These are phyloP conservation scores for Helicostylum pulchrum DNA, from an alignment of 192 early-diverging fungal genomes.

Conservation along the genomic window DNA sequence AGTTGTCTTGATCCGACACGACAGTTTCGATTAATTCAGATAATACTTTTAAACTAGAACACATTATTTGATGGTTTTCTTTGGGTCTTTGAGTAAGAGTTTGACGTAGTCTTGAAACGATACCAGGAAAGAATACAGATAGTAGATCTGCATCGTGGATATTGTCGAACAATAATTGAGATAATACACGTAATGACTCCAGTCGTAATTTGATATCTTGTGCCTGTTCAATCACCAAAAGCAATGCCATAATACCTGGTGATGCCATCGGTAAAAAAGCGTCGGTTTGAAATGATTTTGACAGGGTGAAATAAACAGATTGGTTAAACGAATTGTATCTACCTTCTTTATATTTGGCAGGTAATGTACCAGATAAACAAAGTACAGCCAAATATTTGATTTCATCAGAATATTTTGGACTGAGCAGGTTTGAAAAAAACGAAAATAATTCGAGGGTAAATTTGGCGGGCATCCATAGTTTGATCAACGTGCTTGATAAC, in stretches of 20 bases:
- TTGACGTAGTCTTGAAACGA: constrained; percentile 28
- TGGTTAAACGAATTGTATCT: neutral
- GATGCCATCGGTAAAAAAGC: constrained; percentile 16
- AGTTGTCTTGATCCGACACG: constrained; percentile 30
- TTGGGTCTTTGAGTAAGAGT: constrained; percentile 32
- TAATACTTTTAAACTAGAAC: constrained; percentile 23
- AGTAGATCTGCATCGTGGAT: constrained; percentile 22
- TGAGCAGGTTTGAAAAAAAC: neutral
- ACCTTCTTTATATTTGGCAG: constrained; percentile 7
- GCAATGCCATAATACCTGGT: constrained; percentile 16
- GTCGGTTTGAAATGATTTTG: constrained; percentile 7
- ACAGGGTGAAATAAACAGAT: neutral
- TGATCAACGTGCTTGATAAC: constrained; percentile 3
- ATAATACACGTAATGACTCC: constrained; percentile 30
- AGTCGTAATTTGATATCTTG: constrained; percentile 32
- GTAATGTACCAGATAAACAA: constrained; percentile 27
- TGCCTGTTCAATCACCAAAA: constrained; percentile 19
- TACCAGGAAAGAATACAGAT: constrained; percentile 35
- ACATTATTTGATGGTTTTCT: constrained; percentile 39
- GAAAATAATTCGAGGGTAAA: neutral
- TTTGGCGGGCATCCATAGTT: neutral
- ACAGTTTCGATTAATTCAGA: constrained; percentile 26
- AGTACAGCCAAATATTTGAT: constrained; percentile 19
- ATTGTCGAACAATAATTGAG: constrained; percentile 28
- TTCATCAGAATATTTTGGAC: constrained; percentile 30